phyloP scores from a whole-genome alignment of 192 early-diverging fungal species.

The Coemansia sp. region DNA sequence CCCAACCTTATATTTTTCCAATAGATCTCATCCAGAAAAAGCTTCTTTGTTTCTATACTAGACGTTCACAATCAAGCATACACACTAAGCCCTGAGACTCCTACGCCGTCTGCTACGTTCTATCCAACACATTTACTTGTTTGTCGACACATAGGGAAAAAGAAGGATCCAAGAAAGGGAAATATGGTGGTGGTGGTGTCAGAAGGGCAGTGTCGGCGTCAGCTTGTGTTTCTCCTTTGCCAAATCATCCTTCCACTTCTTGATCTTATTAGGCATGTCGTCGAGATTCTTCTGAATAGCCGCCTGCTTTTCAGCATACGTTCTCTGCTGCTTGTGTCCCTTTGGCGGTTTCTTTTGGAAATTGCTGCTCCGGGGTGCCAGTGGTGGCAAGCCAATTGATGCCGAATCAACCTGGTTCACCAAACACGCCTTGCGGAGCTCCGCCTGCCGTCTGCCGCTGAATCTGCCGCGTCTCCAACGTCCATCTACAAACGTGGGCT shows the following conservation, averaged over 20 bases:
- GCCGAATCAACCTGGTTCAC: slow-evolving; percentile 52
- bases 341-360: slow-evolving; percentile 53
- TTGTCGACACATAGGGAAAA: background rate
- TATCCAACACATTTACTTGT: background rate
- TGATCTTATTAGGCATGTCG: slow-evolving; percentile 55
- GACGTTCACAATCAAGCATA: background rate
- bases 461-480: slow-evolving; percentile 57
- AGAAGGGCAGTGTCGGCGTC: slow-evolving; percentile 51
- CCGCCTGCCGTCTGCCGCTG: slow-evolving; percentile 59
- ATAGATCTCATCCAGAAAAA: no score
- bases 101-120: no score
- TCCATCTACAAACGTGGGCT: slow-evolving; percentile 43
- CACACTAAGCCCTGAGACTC: background rate
- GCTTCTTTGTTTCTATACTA: no score
- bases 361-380: slow-evolving; percentile 24
- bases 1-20: no score
- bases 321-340: slow-evolving; percentile 55
- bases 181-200: background rate
- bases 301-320: slow-evolving; percentile 42
- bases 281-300: slow-evolving; percentile 48
- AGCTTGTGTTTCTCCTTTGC: slow-evolving; percentile 48
- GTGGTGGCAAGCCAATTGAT: slow-evolving; percentile 54
- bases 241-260: slow-evolving; percentile 53
- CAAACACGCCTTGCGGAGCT: slow-evolving; percentile 65
- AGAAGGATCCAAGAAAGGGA: background rate